These are phyloP conservation scores for Pestalotiopsis sp. DNA, from an alignment of 2,329 filamentous ascomycete species.

Conservation along the genomic window DNA sequence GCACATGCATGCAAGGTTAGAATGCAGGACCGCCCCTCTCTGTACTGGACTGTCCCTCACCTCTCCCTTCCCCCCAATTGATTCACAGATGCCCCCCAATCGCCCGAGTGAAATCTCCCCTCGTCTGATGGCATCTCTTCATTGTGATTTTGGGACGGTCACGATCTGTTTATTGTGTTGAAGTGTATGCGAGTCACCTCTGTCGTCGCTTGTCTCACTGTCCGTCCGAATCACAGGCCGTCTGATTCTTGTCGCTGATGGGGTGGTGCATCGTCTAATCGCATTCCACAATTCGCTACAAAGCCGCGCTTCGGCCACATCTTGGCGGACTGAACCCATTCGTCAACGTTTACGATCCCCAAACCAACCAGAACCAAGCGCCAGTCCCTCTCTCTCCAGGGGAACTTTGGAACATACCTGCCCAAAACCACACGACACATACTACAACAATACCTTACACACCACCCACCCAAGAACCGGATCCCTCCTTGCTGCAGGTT, in stretches of 20 bases:
- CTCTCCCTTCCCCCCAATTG: background rate
- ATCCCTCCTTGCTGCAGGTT: conserved; percentile 8
- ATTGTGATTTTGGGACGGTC: background rate
- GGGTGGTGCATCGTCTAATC: background rate
- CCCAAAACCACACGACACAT: background rate
- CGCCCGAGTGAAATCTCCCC: background rate
- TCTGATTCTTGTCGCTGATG: background rate
- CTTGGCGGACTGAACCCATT: background rate
- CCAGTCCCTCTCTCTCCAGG: background rate
- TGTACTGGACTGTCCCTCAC: background rate
- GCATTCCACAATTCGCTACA: background rate
- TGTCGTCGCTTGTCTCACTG: background rate
- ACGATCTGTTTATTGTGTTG: background rate
- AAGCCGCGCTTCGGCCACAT: background rate
- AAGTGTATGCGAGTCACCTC: background rate
- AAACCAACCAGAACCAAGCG: conserved; percentile 1
- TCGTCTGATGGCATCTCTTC: background rate
- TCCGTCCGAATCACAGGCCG: background rate
- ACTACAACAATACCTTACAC: background rate
- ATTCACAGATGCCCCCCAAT: background rate
- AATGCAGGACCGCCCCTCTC: background rate
- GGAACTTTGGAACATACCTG: background rate
- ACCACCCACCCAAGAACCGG: background rate
- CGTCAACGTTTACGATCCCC: background rate
- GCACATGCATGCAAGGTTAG: background rate